Conservation (phyloP, 2,329 filamentous ascomycete genomes). For the Colletotrichum tabaci region DNA sequence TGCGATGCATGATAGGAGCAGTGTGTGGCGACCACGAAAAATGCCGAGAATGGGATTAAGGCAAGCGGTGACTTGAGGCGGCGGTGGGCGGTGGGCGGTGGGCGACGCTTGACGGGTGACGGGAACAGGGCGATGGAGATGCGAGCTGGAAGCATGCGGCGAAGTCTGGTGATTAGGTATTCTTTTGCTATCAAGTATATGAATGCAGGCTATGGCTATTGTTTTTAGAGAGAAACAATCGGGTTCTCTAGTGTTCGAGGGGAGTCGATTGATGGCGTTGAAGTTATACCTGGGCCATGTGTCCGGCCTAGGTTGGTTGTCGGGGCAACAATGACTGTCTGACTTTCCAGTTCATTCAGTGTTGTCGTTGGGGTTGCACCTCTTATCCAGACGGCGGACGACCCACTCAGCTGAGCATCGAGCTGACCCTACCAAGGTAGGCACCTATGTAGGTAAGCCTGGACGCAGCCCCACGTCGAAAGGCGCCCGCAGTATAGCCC, state of each 20-base stretch:
- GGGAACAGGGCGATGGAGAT: not conserved
- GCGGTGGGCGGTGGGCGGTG: not conserved
- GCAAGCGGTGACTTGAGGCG: constrained; percentile 4
- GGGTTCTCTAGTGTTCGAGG: not conserved
- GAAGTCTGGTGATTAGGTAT: constrained; percentile 4
- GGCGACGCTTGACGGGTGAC: not conserved
- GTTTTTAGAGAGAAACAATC: not conserved
- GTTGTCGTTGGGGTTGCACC: not conserved
- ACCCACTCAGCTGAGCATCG: too few species aligned
- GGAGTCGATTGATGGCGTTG: constrained; percentile 20
- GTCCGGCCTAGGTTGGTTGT: constrained; percentile 38
- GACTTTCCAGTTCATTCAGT: not conserved
- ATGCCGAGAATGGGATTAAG: not conserved
- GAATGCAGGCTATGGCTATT: constrained; percentile 21
- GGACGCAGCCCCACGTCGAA: constrained; percentile 4
- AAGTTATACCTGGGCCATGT: constrained; percentile 39
- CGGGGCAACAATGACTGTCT: constrained; percentile 36
- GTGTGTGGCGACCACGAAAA: not conserved
- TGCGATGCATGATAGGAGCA: constrained; percentile 30
- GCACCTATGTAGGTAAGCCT: too few species aligned
- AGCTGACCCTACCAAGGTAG: too few species aligned
- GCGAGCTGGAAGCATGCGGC: constrained; percentile 21
- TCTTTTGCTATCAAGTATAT: constrained; percentile 27
- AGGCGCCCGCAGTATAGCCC: not conserved
- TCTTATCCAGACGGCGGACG: not conserved